Base-by-base conservation (phyloP, 345 rosid genomes). In the Lumnitzera littorea region DNA sequence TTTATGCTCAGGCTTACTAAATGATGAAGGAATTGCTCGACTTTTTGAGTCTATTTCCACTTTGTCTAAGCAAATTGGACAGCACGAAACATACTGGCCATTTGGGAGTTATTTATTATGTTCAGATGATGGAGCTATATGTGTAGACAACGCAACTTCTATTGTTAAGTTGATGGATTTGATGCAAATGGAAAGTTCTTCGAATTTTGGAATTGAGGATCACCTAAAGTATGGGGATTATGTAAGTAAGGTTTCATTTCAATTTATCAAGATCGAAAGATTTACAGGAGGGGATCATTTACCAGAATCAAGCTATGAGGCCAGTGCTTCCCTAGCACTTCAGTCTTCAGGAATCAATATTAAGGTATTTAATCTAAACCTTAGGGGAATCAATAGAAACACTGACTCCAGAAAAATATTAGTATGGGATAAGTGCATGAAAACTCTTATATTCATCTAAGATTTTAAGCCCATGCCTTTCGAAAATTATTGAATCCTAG, bases 31-130 rank as follows among this genome's bases (percentile, higher is more conserved):
- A 16, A 55, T 68, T 3, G 48, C 62, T 29, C 62, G 53, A 4
- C 46, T 80, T 56, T 76, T 78, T 53, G 23, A 36, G 2, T 27
- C 5, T 12, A 72, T 86, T 15, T 46, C 64, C 48, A 54, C 50
- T 48, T 57, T 12, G n/a, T 15, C 36, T 13, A 54, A 56, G 2
- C 46, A 53, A 20, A 54, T 56, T 24, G 63, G 52, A 16, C 67
- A 46, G 17, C 27, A 11, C 5, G 58, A 62, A 24, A 60, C 31
- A 20, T 88, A 78, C 48, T 83, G 76, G 82, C 97, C 99, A 11
- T 83, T 84, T 46, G 97, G 97, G 58, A 86, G 76, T 63, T 86
- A 79, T 51, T 62, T 88, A 29, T 82, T 84, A 69, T 86, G 87
- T 54, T 81, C 94, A 12, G 79, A 78, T 55, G 78, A 72, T 7